phyloP scores from a whole-genome alignment of 768 basidiomycete genomes.

The Rhodotorula diobovata region DNA sequence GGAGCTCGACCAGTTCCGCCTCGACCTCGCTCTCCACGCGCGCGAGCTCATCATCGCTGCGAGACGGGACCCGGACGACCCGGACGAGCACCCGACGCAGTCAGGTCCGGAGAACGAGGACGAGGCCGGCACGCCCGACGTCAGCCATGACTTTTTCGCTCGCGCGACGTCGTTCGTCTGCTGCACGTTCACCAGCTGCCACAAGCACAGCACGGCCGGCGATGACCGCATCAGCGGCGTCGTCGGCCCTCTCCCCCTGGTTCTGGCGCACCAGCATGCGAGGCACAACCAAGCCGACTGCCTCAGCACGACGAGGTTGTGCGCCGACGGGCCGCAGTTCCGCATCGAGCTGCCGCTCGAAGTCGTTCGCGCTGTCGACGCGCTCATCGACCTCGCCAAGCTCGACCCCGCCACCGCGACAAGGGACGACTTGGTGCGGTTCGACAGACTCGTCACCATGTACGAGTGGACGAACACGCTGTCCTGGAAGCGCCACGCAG shows the following conservation, averaged over 20 bases:
- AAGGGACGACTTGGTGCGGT: background rate
- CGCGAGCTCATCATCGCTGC: background rate
- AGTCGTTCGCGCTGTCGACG: background rate
- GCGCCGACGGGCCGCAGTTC: background rate
- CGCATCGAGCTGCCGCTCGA: background rate
- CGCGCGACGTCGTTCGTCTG: background rate
- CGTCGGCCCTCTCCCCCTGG: background rate
- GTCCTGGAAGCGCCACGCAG: background rate
- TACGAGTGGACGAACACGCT: background rate
- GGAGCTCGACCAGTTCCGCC: conserved; percentile 11
- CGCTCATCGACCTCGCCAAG: background rate
- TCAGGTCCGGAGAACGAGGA: background rate
- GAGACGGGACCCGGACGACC: background rate
- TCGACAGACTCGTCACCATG: fast-evolving
- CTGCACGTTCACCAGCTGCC: background rate
- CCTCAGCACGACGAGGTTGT: no score
- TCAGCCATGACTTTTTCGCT: background rate
- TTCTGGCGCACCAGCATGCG: background rate
- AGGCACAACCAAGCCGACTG: background rate
- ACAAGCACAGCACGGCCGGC: no score
- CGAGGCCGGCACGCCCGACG: background rate
- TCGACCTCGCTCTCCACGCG: background rate
- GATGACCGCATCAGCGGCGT: background rate
- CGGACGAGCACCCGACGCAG: background rate
- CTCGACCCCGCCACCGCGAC: background rate